phyloP scores from a whole-genome alignment of 2,329 filamentous ascomycete genomes.

The Paraconiothyrium brasiliense region DNA sequence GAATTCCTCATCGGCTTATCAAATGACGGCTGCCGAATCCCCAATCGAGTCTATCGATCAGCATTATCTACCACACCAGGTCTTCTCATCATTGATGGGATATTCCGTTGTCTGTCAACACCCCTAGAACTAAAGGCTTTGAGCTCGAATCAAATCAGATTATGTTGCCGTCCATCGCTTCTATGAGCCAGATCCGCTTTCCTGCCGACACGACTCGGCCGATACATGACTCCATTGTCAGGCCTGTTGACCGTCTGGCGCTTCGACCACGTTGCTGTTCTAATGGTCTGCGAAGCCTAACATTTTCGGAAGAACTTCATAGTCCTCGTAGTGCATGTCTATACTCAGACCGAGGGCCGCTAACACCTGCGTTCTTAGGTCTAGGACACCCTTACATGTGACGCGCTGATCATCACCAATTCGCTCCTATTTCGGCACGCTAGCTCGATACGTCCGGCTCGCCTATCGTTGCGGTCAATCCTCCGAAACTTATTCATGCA shows the following conservation, averaged over 20 bases:
- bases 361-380: slow-evolving; percentile 2
- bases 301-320: background rate
- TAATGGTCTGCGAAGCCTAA: no score
- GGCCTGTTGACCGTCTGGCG: background rate
- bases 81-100: no score
- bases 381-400: slow-evolving; percentile 2
- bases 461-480: background rate
- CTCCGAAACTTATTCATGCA: slow-evolving; percentile 4
- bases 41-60: background rate
- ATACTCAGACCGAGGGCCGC: background rate
- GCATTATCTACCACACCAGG: no score
- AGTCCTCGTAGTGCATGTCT: background rate
- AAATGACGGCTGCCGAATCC: background rate
- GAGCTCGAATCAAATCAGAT: no score
- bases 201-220: background rate
- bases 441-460: background rate
- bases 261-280: no score
- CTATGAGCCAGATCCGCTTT: background rate
- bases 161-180: no score
- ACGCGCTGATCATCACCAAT: background rate
- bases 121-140: no score
- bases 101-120: no score
- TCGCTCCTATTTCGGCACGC: slow-evolving; percentile 5
- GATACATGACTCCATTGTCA: no score
- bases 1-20: background rate